These are phyloP conservation scores for Prunus armeniaca DNA, from an alignment of 306 rosid genomes.

Conservation along the genomic window DNA sequence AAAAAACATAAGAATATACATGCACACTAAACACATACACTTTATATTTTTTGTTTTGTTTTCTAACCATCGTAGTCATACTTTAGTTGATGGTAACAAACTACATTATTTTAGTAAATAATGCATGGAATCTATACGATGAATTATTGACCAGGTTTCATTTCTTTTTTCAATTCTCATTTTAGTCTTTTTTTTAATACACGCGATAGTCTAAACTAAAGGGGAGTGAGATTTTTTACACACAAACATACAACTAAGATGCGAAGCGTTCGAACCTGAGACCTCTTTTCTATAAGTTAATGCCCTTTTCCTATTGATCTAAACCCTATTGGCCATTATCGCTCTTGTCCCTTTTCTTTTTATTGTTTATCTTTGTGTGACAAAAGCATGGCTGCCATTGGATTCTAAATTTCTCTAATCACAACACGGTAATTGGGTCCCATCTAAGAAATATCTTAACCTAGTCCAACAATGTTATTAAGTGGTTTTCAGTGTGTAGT, in stretches of 20 bases:
- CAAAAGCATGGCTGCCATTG: neutral
- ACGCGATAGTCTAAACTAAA: rapidly evolving
- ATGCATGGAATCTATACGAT: neutral
- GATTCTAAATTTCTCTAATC: constrained; percentile 6
- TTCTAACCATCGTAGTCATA: neutral
- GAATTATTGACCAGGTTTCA: neutral
- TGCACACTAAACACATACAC: neutral
- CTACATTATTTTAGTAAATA: neutral
- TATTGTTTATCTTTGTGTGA: neutral
- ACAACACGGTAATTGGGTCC: constrained; percentile 5
- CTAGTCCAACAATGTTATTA: neutral
- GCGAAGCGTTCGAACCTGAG: rapidly evolving
- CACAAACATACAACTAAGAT: no score
- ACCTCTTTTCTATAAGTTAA: rapidly evolving
- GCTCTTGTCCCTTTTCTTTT: neutral
- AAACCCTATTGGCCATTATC: rapidly evolving
- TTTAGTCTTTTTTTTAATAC: no score
- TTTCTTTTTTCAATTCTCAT: neutral
- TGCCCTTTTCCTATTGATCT: rapidly evolving
- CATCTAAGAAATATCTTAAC: neutral
- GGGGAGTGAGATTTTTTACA: rapidly evolving
- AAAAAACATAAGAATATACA: neutral
- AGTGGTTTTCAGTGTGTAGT: neutral
- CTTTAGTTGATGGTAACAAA: neutral
- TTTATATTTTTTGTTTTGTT: neutral